phyloP scores from a whole-genome alignment of 2,329 filamentous ascomycete genomes.

The Aspergillus luchuensis region DNA sequence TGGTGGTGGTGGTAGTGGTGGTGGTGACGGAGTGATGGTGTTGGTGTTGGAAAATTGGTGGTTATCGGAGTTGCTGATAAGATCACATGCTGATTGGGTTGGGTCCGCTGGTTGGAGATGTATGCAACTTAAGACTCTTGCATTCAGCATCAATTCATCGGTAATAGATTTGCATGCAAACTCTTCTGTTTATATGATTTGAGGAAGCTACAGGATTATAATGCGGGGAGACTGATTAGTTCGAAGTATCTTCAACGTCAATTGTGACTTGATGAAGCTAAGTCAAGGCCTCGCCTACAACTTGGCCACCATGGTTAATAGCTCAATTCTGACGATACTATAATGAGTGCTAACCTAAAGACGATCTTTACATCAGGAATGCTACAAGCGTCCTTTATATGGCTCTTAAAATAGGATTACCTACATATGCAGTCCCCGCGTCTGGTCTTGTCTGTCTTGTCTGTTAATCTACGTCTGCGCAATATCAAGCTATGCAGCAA shows the following conservation, averaged over 20 bases:
- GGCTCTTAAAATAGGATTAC: no score
- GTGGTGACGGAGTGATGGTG: neutral
- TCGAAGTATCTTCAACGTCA: neutral
- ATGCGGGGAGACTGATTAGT: accelerated
- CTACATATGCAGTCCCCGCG: no score
- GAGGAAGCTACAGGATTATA: no score
- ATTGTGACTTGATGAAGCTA: neutral
- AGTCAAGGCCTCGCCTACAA: no score
- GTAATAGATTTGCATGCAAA: neutral
- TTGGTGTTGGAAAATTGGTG: neutral
- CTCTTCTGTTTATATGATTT: no score
- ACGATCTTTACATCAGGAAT: accelerated
- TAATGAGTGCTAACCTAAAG: no score
- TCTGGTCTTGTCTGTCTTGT: no score
- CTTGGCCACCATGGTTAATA: no score
- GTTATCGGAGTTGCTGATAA: constrained; percentile 5
- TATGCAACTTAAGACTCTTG: neutral
- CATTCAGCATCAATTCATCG: neutral
- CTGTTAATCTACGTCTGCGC: no score
- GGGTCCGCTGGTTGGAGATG: neutral
- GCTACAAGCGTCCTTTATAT: no score
- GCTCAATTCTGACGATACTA: no score
- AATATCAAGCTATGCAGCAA: no score
- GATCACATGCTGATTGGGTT: constrained; percentile 5
- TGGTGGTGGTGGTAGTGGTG: neutral